Base-by-base conservation (phyloP, 768 basidiomycete genomes). In the Termitomyces sp. region DNA sequence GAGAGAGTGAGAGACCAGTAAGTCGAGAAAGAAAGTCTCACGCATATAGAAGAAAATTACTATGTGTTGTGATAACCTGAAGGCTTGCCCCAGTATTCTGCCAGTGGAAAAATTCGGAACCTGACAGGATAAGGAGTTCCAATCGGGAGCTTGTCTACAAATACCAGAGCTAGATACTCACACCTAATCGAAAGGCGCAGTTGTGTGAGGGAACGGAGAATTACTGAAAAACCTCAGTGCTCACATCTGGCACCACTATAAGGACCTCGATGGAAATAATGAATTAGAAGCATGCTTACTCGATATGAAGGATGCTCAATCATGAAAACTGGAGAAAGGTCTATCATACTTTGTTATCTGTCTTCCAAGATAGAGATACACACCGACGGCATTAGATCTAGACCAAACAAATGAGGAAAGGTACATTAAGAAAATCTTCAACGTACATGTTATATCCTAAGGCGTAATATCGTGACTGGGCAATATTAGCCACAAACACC, bases 381-480 rank as follows among this genome's bases (percentile, higher is more conserved):
- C 33, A 69, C 67, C 56, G 30, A 64, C 61, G 33, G 66, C 64
- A 54, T 68, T 70, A 10, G 63, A 63, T 53, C 68, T 69, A 44
- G 20, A 24, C 13, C 18, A 49, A 22, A 1, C 20, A 13, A 28
- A 16, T 26, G 26, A 53, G 9, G n/a, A 24, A 38, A n/a, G 20
- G 51, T 33, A 14, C 6, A 40, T 22, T n/a, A 49, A 28, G 28
- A 14, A 20, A 30, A 36, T 35, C 26, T 24, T 26, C 22, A 3
- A n/a, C 68, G 46, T 56, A 72, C 72, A 69, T 63, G 49, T 69
- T 73, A 61, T 65, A 72, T 14, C 57, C 66, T 7, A 75, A 35
- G 54, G 68, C 69, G 56, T 72, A 73, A 59, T 73, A 75, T 47
- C 72, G 69, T 57, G 70, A 71, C 73, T 72, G 40, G 26, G 28